Percentiles rank a stretch among this genome's conserved stretches.
These are phyloP conservation scores for Fusarium siculi DNA, from an alignment of 2,329 filamentous ascomycete species.

Conservation along the genomic window DNA sequence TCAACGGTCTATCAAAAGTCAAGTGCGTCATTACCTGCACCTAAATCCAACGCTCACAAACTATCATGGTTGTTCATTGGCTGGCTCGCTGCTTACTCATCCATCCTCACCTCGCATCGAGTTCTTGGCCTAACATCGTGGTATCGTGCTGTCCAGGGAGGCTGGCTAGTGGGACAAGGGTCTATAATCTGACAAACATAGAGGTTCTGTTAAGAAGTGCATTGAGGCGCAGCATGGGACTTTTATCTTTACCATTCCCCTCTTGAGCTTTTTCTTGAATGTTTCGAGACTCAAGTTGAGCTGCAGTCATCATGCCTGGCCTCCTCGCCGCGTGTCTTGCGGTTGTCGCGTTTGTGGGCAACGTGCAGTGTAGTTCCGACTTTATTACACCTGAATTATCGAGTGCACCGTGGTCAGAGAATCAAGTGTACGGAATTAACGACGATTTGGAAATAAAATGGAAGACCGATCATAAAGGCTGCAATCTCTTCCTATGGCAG, in stretches of 20 bases:
- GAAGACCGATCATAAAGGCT: not conserved
- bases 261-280: not conserved
- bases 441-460: not conserved
- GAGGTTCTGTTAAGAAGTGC: not conserved
- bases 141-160: not conserved
- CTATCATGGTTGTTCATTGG: not conserved
- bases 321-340: accelerated
- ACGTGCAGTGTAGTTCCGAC: not conserved
- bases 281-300: accelerated
- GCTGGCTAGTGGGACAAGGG: constrained; percentile 12
- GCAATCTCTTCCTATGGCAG: constrained; percentile 7
- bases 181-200: not conserved
- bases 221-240: not conserved
- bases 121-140: not conserved
- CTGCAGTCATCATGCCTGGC: accelerated
- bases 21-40: constrained; percentile 9
- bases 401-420: accelerated
- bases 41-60: not conserved
- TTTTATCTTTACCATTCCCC: not conserved
- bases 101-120: not conserved
- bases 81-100: not conserved
- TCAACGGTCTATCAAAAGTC: not conserved
- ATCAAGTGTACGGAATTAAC: not conserved
- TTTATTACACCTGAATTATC: not conserved
- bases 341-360: accelerated